phyloP scores from a whole-genome alignment of 2,329 filamentous ascomycete genomes.

The Microascus cirrosus region DNA sequence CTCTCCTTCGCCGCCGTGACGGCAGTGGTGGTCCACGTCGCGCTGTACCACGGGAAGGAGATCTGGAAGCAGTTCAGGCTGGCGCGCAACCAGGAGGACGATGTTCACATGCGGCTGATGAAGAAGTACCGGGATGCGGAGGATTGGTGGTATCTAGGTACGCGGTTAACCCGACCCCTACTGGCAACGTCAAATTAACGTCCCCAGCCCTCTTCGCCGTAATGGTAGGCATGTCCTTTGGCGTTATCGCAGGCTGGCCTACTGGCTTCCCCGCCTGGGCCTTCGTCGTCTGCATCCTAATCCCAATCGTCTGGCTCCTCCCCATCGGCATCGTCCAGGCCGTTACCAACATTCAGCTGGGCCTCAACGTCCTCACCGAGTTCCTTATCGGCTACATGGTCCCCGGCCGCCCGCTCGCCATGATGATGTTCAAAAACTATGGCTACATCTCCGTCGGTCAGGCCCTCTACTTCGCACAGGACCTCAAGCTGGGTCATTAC shows the following conservation, averaged over 20 bases:
- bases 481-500: constrained; percentile 59
- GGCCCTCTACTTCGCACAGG: constrained; percentile 52
- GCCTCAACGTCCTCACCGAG: constrained; percentile 62
- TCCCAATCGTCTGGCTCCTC: constrained; percentile 47
- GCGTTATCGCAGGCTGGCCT: constrained; percentile 41
- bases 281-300: constrained; percentile 42
- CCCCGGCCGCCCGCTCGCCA: constrained; percentile 56
- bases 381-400: constrained; percentile 65
- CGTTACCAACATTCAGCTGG: constrained; percentile 51
- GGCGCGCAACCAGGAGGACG: constrained; percentile 44
- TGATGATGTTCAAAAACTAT: constrained; percentile 73
- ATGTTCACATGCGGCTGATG: constrained; percentile 50
- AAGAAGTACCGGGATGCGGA: constrained; percentile 48
- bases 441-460: constrained; percentile 59
- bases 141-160: constrained; percentile 47
- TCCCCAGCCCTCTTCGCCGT: constrained; percentile 30
- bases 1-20: constrained; percentile 57
- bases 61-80: constrained; percentile 44
- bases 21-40: constrained; percentile 45
- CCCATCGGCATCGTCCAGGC: constrained; percentile 52
- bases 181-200: not conserved
- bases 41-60: constrained; percentile 42
- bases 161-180: constrained; percentile 9
- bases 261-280: constrained; percentile 49
- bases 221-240: constrained; percentile 44